phyloP scores from a whole-genome alignment of 495 filamentous ascomycete genomes.

The Astrocystis sublimbata region DNA sequence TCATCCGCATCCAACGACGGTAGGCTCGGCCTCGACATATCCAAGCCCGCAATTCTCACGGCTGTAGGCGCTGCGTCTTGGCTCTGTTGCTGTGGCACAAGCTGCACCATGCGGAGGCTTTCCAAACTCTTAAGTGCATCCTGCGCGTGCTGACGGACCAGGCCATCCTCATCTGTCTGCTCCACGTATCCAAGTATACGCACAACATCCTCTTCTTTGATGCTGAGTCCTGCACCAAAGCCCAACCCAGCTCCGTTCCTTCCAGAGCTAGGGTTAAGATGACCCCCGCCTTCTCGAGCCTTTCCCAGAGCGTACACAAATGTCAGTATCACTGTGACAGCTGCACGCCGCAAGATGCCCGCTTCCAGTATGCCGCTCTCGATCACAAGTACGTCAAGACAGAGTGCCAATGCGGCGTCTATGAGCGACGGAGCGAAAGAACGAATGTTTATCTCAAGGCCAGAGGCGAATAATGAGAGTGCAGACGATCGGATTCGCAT shows the following conservation, averaged over 20 bases:
- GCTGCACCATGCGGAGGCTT: conserved; percentile 62
- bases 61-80: conserved; percentile 24
- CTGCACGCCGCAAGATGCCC: conserved; percentile 73
- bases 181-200: conserved; percentile 66
- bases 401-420: conserved; percentile 64
- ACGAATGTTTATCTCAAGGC: conserved; percentile 65
- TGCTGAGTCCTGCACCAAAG: conserved; percentile 48
- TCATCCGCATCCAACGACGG: conserved; percentile 20
- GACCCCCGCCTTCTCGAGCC: conserved; percentile 52
- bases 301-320: conserved; percentile 66
- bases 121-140: conserved; percentile 72
- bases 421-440: conserved; percentile 59
- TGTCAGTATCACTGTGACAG: conserved; percentile 66
- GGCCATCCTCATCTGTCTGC: conserved; percentile 67
- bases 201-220: conserved; percentile 53
- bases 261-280: conserved; percentile 52
- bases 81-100: conserved; percentile 36
- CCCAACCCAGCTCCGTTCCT: conserved; percentile 47
- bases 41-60: conserved; percentile 47
- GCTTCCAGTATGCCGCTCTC: conserved; percentile 60
- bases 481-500: conserved; percentile 76
- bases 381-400: conserved; percentile 63
- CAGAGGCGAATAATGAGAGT: conserved; percentile 67
- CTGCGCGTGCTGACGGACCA: conserved; percentile 71
- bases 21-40: conserved; percentile 30